Evolutionary conservation across 441 rosid genomes (phyloP).

Genomic region (Pelargonium fulgidum): DNA sequence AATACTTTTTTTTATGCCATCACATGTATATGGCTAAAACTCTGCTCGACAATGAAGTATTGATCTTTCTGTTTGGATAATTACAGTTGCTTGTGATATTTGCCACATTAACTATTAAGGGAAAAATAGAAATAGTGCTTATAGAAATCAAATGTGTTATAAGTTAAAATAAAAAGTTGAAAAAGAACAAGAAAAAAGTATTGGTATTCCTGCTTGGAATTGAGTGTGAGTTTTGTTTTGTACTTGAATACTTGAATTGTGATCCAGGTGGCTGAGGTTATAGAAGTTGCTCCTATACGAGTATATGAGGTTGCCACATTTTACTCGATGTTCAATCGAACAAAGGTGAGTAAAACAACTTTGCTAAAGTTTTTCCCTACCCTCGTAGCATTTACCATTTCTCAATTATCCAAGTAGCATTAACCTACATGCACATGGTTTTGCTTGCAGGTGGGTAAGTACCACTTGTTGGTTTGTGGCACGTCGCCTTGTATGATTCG

Average conservation of each 20-base stretch:
- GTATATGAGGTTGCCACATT: constrained; percentile 94
- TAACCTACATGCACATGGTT: constrained; percentile 16
- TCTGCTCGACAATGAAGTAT: not conserved
- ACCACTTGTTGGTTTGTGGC: constrained; percentile 94
- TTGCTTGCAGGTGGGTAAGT: constrained; percentile 76
- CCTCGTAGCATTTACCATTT: constrained; percentile 14
- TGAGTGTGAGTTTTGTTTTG: not conserved
- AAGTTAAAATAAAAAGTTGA: not conserved
- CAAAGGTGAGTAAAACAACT: constrained; percentile 48
- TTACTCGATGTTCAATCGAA: constrained; percentile 94
- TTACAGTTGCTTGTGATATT: not conserved
- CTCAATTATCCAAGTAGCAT: constrained; percentile 5
- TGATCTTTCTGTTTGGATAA: not conserved
- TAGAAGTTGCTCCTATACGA: constrained; percentile 90
- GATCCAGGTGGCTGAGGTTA: constrained; percentile 75
- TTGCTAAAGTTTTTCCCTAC: constrained; percentile 22
- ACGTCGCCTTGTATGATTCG: constrained; percentile 98
- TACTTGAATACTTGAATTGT: constrained; percentile 14
- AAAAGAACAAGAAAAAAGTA: not conserved
- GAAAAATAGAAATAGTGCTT: too few species aligned
- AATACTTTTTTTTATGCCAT: not conserved
- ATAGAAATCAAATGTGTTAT: too few species aligned
- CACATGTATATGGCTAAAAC: not conserved
- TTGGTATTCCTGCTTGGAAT: not conserved
- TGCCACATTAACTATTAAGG: too few species aligned